A percentile compares a stretch with the other conserved stretches of the same genome.
phyloP scores from a whole-genome alignment of 768 basidiomycete species.

The Agaricus subrufescens region DNA sequence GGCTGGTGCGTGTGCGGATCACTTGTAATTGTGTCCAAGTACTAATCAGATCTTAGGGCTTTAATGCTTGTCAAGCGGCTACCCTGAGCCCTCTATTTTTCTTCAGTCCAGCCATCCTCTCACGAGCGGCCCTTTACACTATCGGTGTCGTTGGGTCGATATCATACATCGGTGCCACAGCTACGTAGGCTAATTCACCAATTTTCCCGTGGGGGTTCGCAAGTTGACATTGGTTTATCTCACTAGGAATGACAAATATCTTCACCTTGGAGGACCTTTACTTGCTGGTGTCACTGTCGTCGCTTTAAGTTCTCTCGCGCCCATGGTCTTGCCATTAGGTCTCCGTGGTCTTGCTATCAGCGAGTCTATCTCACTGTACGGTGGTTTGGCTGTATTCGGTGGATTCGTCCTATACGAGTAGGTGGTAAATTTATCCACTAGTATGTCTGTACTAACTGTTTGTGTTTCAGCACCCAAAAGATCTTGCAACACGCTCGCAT shows the following conservation, averaged over 20 bases:
- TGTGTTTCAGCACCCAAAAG: slow-evolving; percentile 67
- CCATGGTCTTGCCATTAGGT: slow-evolving; percentile 84
- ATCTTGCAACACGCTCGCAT: slow-evolving; percentile 73
- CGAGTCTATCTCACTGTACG: slow-evolving; percentile 80
- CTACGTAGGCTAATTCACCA: slow-evolving; percentile 42
- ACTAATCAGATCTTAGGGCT: slow-evolving; percentile 44
- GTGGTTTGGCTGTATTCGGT: slow-evolving; percentile 83
- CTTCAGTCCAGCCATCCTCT: slow-evolving; percentile 77
- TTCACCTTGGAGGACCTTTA: slow-evolving; percentile 84
- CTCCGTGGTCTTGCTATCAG: slow-evolving; percentile 70
- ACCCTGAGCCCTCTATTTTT: slow-evolving; percentile 89
- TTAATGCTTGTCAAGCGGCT: slow-evolving; percentile 83
- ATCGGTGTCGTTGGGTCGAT: slow-evolving; percentile 82
- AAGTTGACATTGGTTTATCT: neutral
- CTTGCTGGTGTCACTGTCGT: slow-evolving; percentile 88
- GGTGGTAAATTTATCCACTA: slow-evolving; percentile 17
- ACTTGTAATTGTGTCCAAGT: neutral
- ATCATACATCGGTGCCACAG: slow-evolving; percentile 86
- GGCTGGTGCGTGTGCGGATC: slow-evolving; percentile 50
- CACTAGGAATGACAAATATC: slow-evolving; percentile 68
- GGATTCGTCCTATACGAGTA: slow-evolving; percentile 88
- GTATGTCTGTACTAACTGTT: neutral
- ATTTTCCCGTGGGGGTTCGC: neutral
- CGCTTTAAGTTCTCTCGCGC: slow-evolving; percentile 80
- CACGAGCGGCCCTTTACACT: slow-evolving; percentile 85